These are phyloP conservation scores for Cyberlindnera meyerae DNA, from an alignment of 805 yeast species.

Conservation along the genomic window DNA sequence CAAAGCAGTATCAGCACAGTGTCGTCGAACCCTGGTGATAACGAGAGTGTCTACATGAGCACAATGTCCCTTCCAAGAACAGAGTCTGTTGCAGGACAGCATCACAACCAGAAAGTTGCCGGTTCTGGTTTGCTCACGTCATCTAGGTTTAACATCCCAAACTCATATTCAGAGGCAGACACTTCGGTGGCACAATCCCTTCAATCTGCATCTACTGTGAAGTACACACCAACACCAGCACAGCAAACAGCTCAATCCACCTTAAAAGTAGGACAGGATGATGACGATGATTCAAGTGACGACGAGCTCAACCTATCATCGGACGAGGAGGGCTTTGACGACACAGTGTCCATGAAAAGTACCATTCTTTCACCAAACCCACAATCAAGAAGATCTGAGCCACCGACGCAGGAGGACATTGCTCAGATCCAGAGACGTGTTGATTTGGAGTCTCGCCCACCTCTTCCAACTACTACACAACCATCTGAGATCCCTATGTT, in stretches of 20 bases:
- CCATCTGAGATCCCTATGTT: conserved; percentile 7
- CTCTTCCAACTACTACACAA: conserved; percentile 4
- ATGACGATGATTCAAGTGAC: conserved; percentile 12
- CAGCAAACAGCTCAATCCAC: neutral
- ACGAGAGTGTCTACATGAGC: conserved; percentile 11
- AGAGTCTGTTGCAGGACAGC: neutral
- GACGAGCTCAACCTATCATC: conserved; percentile 14
- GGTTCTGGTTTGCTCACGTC: no score
- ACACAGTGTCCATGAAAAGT: conserved; percentile 16
- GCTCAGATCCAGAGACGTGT: conserved; percentile 1
- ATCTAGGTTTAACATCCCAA: no score
- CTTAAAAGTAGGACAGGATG: neutral
- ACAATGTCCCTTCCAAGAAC: conserved; percentile 9
- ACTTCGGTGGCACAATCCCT: no score
- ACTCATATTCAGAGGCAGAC: no score
- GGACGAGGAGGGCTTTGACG: conserved; percentile 9
- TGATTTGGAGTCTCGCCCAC: neutral
- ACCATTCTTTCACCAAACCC: conserved; percentile 13
- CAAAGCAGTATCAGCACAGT: conserved; percentile 1
- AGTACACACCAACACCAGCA: neutral
- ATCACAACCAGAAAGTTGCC: neutral
- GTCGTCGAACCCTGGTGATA: neutral
- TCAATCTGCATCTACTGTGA: neutral
- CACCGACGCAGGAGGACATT: conserved; percentile 1
- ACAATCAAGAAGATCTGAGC: conserved; percentile 2